A percentile compares a stretch with the other conserved stretches of the same genome.
phyloP scores from a whole-genome alignment of 305 asterid genomes.

The Fraxinus velutina region DNA sequence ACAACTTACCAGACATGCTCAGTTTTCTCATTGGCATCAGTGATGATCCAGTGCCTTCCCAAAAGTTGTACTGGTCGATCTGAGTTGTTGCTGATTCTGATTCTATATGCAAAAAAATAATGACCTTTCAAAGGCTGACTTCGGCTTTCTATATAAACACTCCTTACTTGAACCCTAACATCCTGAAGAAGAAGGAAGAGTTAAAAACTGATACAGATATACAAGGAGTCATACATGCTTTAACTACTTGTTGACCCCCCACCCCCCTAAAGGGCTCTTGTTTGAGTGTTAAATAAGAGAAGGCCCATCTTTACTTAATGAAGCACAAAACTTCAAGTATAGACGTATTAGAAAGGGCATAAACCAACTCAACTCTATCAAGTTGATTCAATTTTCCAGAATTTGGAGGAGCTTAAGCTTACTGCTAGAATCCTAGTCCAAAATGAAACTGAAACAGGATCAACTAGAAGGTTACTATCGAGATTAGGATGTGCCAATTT shows the following conservation, averaged over 20 bases:
- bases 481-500: conserved; percentile 40
- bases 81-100: conserved; percentile 77
- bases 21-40: conserved; percentile 67
- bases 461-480: conserved; percentile 33
- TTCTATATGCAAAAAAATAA: conserved; percentile 74
- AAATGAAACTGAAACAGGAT: conserved; percentile 28
- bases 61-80: conserved; percentile 86
- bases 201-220: not conserved
- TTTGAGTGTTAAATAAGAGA: not conserved
- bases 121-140: conserved; percentile 78
- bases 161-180: conserved; percentile 79
- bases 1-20: conserved; percentile 68
- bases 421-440: conserved; percentile 44
- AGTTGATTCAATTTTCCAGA: not conserved
- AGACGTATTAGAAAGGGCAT: not conserved
- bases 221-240: not conserved
- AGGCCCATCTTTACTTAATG: not conserved
- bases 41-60: conserved; percentile 83
- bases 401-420: conserved; percentile 31
- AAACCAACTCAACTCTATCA: not conserved
- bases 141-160: conserved; percentile 69
- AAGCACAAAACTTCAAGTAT: not conserved
- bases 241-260: not conserved
- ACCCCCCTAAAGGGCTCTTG: not conserved
- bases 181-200: conserved; percentile 42